A percentile compares a stretch with the other conserved stretches of the same genome.
phyloP scores from a whole-genome alignment of 108 stramenopile genomes.

The Nannochloropsis salina region DNA sequence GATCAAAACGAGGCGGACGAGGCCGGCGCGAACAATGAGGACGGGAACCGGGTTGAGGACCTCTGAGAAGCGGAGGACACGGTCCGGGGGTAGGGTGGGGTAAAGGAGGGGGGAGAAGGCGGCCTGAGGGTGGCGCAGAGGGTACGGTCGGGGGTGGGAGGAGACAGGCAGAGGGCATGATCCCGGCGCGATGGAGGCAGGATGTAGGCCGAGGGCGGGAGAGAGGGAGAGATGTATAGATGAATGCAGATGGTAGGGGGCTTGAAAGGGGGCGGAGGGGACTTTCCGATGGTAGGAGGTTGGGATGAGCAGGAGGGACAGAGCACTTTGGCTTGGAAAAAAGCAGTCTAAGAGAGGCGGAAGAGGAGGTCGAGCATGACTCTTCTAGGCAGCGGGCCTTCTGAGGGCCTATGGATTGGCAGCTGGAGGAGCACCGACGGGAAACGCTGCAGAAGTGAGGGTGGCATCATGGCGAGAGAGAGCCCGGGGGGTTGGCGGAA shows the following conservation, averaged over 20 bases:
- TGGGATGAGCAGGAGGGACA: background rate
- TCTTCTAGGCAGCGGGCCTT: too few relatives aligned
- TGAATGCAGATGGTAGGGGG: background rate
- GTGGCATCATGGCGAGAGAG: too few relatives aligned
- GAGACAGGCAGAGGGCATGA: background rate
- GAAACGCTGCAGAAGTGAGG: too few relatives aligned
- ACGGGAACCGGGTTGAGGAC: conserved; percentile 57
- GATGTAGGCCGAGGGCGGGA: background rate
- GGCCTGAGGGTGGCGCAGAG: background rate
- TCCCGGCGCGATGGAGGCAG: background rate
- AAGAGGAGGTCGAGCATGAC: background rate
- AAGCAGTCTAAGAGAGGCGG: background rate
- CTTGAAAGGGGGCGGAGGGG: background rate
- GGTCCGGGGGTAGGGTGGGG: background rate
- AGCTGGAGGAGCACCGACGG: too few relatives aligned
- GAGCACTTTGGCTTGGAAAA: background rate
- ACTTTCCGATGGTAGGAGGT: background rate
- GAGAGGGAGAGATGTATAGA: background rate
- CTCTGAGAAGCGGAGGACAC: conserved; percentile 29
- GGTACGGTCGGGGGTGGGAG: background rate
- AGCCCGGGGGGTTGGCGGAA: too few relatives aligned
- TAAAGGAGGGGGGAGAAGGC: background rate
- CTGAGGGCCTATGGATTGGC: too few relatives aligned
- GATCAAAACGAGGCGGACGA: conserved; percentile 81
- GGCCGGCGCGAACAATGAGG: conserved; percentile 62